phyloP scores from a whole-genome alignment of 1,139 yeast species.

The Debaryomyces sp. region DNA sequence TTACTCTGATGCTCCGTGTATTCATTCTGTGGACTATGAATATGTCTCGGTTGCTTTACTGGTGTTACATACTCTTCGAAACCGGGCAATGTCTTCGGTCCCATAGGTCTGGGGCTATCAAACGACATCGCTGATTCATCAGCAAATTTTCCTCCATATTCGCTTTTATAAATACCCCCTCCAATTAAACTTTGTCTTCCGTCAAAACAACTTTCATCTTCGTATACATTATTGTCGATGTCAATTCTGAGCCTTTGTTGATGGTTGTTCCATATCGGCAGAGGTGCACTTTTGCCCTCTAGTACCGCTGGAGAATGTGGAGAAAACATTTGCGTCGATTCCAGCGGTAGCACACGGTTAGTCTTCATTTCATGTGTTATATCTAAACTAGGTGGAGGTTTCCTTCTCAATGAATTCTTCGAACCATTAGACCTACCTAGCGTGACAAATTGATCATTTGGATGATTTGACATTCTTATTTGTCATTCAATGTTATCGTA shows the following conservation, averaged over 20 bases:
- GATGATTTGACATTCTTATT: slow-evolving; percentile 3
- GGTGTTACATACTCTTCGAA: slow-evolving; percentile 21
- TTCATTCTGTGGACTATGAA: neutral
- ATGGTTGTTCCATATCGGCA: neutral
- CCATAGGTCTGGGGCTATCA: slow-evolving; percentile 45
- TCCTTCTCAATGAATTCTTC: slow-evolving; percentile 28
- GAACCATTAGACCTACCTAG: slow-evolving; percentile 1
- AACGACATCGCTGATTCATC: slow-evolving; percentile 16
- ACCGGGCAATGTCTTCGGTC: slow-evolving; percentile 45
- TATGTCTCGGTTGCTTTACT: neutral
- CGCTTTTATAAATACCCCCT: neutral
- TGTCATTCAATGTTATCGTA: neutral
- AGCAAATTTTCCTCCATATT: neutral
- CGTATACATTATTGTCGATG: neutral
- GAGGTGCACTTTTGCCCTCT: neutral
- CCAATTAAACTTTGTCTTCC: neutral
- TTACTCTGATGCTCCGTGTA: neutral
- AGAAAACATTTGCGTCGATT: neutral
- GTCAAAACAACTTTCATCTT: neutral
- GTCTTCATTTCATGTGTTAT: neutral
- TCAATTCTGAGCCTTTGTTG: neutral
- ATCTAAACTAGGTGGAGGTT: slow-evolving; percentile 30
- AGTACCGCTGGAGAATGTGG: neutral
- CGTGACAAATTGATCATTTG: neutral
- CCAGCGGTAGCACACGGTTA: neutral